Evolutionary conservation across 306 rosid genomes (phyloP).

Genomic region (Prinsepia uniflora): DNA sequence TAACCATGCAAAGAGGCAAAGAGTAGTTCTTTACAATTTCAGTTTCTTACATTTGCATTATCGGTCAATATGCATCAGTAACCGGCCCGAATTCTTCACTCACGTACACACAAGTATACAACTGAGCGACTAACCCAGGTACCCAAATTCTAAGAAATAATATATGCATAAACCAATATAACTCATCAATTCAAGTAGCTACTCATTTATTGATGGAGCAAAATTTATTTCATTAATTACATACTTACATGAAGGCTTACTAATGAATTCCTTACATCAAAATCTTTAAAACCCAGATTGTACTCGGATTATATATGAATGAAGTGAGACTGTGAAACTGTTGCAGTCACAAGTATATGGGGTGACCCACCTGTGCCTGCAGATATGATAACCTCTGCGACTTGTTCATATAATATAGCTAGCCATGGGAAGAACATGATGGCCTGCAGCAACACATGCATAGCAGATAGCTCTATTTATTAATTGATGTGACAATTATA

Average conservation of each 20-base stretch:
- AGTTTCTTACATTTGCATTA: no score
- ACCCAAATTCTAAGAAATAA: no score
- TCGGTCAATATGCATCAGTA: no score
- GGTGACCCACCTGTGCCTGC: not conserved
- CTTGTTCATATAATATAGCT: not conserved
- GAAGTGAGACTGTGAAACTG: not conserved
- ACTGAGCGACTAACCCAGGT: no score
- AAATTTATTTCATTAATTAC: no score
- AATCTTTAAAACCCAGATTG: not conserved
- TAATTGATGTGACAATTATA: slow-evolving; percentile 3
- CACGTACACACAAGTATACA: no score
- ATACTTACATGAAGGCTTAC: not conserved
- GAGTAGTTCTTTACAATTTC: no score
- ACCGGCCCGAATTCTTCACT: no score
- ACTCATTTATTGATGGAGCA: no score
- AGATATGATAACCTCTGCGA: not conserved
- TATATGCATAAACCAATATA: no score
- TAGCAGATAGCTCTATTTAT: not conserved
- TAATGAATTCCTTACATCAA: not conserved
- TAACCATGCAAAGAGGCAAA: no score
- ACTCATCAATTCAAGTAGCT: no score
- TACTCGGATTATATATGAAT: not conserved
- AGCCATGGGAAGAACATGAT: not conserved
- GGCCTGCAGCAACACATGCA: slow-evolving; percentile 3
- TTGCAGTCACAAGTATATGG: not conserved